Evolutionary conservation across 768 basidiomycete species (phyloP), one percentile per base, ranked within the genome.

Genomic region (Auricularia heimuer): DNA sequence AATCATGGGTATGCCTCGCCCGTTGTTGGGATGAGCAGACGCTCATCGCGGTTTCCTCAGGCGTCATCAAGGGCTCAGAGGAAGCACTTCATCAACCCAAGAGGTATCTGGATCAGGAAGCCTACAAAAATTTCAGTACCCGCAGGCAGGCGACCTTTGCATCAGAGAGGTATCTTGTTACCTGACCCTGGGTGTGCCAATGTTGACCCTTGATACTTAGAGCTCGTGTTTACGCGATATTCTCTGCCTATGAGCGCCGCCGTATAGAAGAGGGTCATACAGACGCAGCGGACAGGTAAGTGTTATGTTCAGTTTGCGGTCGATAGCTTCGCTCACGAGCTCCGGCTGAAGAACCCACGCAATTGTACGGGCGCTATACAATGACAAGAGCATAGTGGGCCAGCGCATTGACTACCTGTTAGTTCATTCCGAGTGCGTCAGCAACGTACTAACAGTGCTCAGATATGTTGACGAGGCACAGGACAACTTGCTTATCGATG

Each of bases 381-480:
- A 8, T 65, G 69, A 2, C 73, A 60, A 29, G 65, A 67, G 0
- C 45, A 83, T 1, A 74, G 72, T 60, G 3, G 82, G 82, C 7
- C 70, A 70, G 36, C 81, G 75, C 58, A 72, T 88, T 10, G 82
- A 89, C 66, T 83, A 78, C 65, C 65, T 89, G 85, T 89, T 65
- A 39, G 81, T 35, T 7, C 45, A 51, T 1, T 47, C 14, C 29
- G n/a, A 16, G 56, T 4, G 0, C 39, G 10, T 29, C 0, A 6
- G 14, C n/a, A 36, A 36, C n/a, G 14, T 51, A 54, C 58, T n/a
- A 29, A 33, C 39, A 45, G 14, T 65, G 12, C 2, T 29, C 39
- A 87, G 88, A 12, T 90, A 89, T 69, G 79, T 90, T 1, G 89
- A 90, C 58, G 89, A 90, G 73, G 84, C 82, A 0, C 89, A 90